Conservation (phyloP, 1,284 basidiomycete species). For the Clitocybe nebularis region DNA sequence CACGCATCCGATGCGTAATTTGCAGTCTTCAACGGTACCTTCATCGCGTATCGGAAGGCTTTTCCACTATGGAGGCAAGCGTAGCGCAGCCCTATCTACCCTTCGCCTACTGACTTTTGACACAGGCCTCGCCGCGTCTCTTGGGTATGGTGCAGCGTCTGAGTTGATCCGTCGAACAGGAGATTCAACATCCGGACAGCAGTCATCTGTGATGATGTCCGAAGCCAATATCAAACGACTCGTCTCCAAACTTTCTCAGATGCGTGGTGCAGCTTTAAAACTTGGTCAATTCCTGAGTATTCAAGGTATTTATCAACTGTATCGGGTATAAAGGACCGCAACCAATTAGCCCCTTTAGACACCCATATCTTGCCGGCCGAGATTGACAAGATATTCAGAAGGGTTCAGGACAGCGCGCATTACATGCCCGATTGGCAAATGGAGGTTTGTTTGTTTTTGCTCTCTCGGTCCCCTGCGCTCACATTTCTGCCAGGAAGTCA, state of each 20-base stretch:
- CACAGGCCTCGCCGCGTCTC: constrained; percentile 68
- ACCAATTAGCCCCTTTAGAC: constrained; percentile 51
- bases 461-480: constrained; percentile 5
- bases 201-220: constrained; percentile 72
- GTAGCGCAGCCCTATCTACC: background rate
- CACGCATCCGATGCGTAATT: constrained; percentile 33
- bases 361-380: constrained; percentile 87
- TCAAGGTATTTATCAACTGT: no score
- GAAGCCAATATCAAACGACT: constrained; percentile 88
- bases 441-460: constrained; percentile 55
- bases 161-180: constrained; percentile 48
- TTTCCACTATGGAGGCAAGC: constrained; percentile 88
- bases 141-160: constrained; percentile 69
- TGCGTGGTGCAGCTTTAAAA: constrained; percentile 97
- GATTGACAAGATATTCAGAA: constrained; percentile 83
- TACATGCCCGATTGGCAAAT: constrained; percentile 99
- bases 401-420: constrained; percentile 94
- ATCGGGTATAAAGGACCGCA: no score
- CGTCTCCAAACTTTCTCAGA: constrained; percentile 88
- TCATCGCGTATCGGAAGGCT: constrained; percentile 83
- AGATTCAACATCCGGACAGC: constrained; percentile 25
- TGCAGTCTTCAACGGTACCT: constrained; percentile 81
- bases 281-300: constrained; percentile 97
- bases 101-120: background rate
- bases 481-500: constrained; percentile 57